Evolutionary conservation across 257 asterid species (phyloP).

Genomic region (Pogostemon cablin): DNA sequence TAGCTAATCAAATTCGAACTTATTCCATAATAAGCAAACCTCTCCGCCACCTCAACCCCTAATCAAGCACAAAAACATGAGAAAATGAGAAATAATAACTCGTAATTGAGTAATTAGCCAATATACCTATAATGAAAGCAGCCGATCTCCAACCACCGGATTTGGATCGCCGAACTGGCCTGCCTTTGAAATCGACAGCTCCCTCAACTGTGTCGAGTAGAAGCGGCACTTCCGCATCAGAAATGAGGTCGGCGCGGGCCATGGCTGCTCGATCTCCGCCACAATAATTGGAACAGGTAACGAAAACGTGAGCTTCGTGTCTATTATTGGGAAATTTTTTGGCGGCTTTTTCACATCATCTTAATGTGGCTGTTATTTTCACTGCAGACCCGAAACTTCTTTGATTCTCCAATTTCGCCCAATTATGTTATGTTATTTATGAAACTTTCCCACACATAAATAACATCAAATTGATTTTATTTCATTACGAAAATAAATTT

Average conservation of each 20-base stretch:
- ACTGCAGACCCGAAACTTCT: background rate
- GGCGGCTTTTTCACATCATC: constrained; percentile 23
- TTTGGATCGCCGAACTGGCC: constrained; percentile 45
- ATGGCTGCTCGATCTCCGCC: constrained; percentile 32
- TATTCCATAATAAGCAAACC: constrained; percentile 59
- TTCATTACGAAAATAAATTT: too few species aligned
- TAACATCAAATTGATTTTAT: too few species aligned
- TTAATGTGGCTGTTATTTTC: background rate
- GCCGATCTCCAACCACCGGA: constrained; percentile 70
- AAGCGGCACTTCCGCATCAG: constrained; percentile 48
- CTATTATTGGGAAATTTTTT: background rate
- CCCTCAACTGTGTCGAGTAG: constrained; percentile 51
- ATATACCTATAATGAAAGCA: constrained; percentile 49
- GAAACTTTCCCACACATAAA: background rate
- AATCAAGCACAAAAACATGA: constrained; percentile 12
- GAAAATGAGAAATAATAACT: background rate
- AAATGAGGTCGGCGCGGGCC: constrained; percentile 31
- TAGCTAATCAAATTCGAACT: constrained; percentile 57
- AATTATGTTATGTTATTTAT: background rate
- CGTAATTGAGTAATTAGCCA: background rate
- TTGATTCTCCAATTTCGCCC: background rate
- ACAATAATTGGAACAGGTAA: constrained; percentile 3
- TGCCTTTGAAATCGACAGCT: constrained; percentile 50
- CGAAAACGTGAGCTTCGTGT: constrained; percentile 19
- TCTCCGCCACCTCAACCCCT: constrained; percentile 68